These are phyloP conservation scores for Globisporangium barbulae DNA, from an alignment of 352 stramenopile genomes.

Conservation along the genomic window DNA sequence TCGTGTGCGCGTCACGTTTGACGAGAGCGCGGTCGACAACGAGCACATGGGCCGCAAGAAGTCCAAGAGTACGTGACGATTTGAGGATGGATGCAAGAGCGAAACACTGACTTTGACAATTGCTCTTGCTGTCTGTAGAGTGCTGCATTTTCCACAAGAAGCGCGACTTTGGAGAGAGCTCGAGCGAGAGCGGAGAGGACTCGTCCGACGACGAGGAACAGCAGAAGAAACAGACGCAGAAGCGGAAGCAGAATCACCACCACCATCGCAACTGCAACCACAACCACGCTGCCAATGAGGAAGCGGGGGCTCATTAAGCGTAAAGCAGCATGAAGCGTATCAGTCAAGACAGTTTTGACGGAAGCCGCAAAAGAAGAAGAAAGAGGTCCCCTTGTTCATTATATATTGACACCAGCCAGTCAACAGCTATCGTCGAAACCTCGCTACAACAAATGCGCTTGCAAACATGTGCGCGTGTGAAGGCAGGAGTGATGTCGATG, in stretches of 20 bases:
- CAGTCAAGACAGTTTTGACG: not conserved
- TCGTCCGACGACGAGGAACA: slow-evolving; percentile 48
- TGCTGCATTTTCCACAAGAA: slow-evolving; percentile 95
- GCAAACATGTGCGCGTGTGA: not conserved
- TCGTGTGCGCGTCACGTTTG: slow-evolving; percentile 81
- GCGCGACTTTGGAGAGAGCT: slow-evolving; percentile 88
- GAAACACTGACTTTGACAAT: not conserved
- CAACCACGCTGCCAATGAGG: slow-evolving; percentile 3
- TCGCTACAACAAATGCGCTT: not conserved
- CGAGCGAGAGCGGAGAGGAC: slow-evolving; percentile 86
- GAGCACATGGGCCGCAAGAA: slow-evolving; percentile 90
- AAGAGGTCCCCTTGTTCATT: not conserved
- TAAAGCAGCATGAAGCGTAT: not conserved
- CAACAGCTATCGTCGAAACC: not conserved
- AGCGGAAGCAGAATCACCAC: slow-evolving; percentile 7
- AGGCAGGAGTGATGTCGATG: not conserved
- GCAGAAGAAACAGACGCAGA: slow-evolving; percentile 11
- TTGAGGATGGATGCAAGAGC: not conserved
- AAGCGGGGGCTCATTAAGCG: not conserved
- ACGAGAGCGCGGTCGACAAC: slow-evolving; percentile 90
- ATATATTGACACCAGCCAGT: slow-evolving; percentile 7
- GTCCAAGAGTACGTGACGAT: slow-evolving; percentile 75
- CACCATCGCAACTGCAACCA: slow-evolving; percentile 19
- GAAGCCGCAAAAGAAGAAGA: not conserved
- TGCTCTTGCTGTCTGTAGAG: slow-evolving; percentile 30